phyloP scores from a whole-genome alignment of 331 rosid species.

The Dryas integrifolia region DNA sequence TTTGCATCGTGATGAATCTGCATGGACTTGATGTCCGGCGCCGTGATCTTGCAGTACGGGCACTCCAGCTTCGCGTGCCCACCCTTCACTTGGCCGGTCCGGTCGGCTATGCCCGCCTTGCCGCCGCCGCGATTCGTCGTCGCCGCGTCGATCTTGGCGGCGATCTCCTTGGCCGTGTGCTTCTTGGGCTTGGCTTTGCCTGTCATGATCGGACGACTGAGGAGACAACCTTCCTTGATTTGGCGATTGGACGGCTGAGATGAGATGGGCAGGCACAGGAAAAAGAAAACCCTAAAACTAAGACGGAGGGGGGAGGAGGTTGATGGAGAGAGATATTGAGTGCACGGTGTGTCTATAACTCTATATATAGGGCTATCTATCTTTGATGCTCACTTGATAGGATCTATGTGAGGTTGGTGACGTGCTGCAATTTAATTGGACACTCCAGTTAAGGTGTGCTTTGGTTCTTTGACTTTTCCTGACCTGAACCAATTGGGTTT shows the following conservation, averaged over 20 bases:
- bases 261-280: not conserved
- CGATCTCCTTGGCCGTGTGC: constrained; percentile 98
- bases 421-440: not conserved
- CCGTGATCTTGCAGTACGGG: constrained; percentile 84
- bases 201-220: constrained; percentile 48
- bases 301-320: not conserved
- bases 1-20: constrained; percentile 94
- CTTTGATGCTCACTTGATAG: not conserved
- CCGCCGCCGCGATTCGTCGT: constrained; percentile 95
- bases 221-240: not conserved
- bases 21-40: constrained; percentile 87
- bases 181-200: constrained; percentile 99
- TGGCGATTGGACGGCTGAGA: too few relatives aligned
- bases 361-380: constrained; percentile 22
- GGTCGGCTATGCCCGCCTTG: constrained; percentile 75
- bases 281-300: not conserved
- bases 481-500: not conserved
- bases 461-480: not conserved
- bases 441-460: not conserved
- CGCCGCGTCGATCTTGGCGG: constrained; percentile 81
- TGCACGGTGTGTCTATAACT: not conserved
- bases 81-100: constrained; percentile 68
- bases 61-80: constrained; percentile 97
- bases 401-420: not conserved
- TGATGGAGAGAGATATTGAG: not conserved